Evolutionary conservation across 768 basidiomycete species (phyloP).

Genomic region (Psilocybe subaeruginosa): DNA sequence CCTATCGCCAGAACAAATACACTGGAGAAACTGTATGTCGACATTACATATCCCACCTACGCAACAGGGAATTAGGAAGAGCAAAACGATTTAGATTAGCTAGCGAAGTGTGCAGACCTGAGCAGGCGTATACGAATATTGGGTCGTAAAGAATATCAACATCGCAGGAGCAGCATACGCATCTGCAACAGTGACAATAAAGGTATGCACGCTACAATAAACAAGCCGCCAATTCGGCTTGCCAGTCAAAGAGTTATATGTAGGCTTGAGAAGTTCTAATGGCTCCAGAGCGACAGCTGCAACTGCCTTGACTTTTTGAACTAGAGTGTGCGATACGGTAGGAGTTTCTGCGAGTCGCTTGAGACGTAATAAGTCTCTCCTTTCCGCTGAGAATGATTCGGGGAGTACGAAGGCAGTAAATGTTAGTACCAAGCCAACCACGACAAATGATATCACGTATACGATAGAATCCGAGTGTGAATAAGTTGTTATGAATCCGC

Average conservation of each 20-base stretch:
- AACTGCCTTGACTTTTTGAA: slow-evolving; percentile 1
- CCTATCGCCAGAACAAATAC: slow-evolving; percentile 7
- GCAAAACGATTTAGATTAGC: neutral
- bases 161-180: slow-evolving; percentile 10
- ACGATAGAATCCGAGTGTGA: slow-evolving; percentile 2
- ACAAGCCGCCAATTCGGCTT: slow-evolving; percentile 12
- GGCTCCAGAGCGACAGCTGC: slow-evolving; percentile 9
- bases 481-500: slow-evolving; percentile 11
- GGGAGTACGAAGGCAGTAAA: slow-evolving; percentile 12
- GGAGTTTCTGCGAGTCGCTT: neutral
- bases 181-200: slow-evolving; percentile 13
- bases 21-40: slow-evolving; percentile 7
- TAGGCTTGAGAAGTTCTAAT: slow-evolving; percentile 8
- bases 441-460: neutral
- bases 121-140: slow-evolving; percentile 15
- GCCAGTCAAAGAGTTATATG: neutral
- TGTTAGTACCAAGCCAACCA: neutral
- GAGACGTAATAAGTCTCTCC: slow-evolving; percentile 1
- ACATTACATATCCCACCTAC: slow-evolving; percentile 16
- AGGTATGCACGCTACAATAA: slow-evolving; percentile 11
- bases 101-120: neutral
- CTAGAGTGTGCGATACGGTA: neutral
- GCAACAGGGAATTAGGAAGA: neutral
- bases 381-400: slow-evolving; percentile 12
- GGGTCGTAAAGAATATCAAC: slow-evolving; percentile 14